phyloP scores from a whole-genome alignment of 179 eudicot species.

The Gypsophila paniculata region DNA sequence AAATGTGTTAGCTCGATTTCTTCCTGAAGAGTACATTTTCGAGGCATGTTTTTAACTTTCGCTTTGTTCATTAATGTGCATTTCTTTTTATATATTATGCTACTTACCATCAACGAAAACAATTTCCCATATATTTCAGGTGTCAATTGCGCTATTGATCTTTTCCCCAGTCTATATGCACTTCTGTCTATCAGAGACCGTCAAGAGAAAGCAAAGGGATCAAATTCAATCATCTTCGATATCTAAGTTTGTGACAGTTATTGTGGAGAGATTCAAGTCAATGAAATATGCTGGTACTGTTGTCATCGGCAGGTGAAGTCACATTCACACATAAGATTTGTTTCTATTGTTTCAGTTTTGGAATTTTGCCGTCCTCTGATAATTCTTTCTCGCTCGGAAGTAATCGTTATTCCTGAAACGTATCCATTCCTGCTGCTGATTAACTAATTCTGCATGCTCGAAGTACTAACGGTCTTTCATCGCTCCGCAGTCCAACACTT shows the following conservation, averaged over 20 bases:
- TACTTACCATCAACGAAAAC: background rate
- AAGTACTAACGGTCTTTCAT: conserved; percentile 16
- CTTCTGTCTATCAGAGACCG: conserved; percentile 59
- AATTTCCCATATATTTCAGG: conserved; percentile 35
- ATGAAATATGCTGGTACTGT: conserved; percentile 58
- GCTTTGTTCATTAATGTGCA: background rate
- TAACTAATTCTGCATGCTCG: background rate
- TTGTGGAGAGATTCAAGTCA: conserved; percentile 48
- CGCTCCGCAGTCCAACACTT: conserved; percentile 51
- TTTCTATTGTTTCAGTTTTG: background rate
- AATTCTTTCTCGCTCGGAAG: background rate
- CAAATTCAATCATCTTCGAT: conserved; percentile 32
- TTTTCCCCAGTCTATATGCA: conserved; percentile 66
- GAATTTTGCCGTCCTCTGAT: background rate
- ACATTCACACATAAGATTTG: background rate
- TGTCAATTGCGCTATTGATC: conserved; percentile 63
- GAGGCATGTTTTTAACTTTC: conserved; percentile 37
- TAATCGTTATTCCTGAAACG: background rate
- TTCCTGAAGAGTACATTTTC: conserved; percentile 68
- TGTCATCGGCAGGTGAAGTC: conserved; percentile 47
- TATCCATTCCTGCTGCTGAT: background rate
- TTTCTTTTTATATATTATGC: background rate
- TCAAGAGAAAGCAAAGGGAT: conserved; percentile 35
- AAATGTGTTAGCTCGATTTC: conserved; percentile 71
- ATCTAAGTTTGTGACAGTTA: conserved; percentile 36